These are phyloP conservation scores for Boletus mariae DNA, from an alignment of 1,284 basidiomycete species.

Conservation along the genomic window DNA sequence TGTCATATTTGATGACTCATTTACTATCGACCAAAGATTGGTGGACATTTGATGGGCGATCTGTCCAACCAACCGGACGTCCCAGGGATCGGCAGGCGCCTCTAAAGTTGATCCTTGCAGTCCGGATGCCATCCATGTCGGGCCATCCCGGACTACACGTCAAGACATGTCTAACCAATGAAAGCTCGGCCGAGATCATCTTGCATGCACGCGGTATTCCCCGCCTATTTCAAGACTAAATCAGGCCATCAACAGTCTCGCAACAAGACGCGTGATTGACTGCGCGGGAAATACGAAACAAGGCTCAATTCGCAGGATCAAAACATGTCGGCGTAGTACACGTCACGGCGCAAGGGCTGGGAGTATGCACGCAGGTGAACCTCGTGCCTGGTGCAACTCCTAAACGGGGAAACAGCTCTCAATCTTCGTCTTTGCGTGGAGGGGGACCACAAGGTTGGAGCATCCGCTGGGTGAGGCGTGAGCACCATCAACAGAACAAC, in stretches of 20 bases:
- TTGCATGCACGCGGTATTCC: too few species aligned
- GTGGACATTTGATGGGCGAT: too few species aligned
- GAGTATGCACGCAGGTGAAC: too few species aligned
- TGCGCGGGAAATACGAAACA: not conserved
- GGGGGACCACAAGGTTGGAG: constrained; percentile 97
- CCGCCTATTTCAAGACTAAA: too few species aligned
- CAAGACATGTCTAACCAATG: too few species aligned
- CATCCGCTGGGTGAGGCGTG: constrained; percentile 68
- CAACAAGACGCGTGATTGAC: too few species aligned
- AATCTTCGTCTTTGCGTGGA: constrained; percentile 87
- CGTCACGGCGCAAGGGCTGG: not conserved
- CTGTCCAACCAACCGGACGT: too few species aligned
- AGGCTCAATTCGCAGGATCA: not conserved
- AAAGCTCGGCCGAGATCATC: too few species aligned
- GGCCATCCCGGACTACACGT: not conserved
- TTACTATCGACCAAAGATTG: not conserved
- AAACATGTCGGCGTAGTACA: not conserved
- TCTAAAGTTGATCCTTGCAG: too few species aligned
- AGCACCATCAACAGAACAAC: constrained; percentile 1
- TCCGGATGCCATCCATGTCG: not conserved
- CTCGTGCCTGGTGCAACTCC: too few species aligned
- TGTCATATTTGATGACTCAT: not conserved
- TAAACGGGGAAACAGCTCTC: not conserved
- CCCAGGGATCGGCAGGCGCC: too few species aligned
- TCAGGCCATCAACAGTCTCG: too few species aligned